Conservation (phyloP, 768 basidiomycete genomes). For the Phaffia australis region DNA sequence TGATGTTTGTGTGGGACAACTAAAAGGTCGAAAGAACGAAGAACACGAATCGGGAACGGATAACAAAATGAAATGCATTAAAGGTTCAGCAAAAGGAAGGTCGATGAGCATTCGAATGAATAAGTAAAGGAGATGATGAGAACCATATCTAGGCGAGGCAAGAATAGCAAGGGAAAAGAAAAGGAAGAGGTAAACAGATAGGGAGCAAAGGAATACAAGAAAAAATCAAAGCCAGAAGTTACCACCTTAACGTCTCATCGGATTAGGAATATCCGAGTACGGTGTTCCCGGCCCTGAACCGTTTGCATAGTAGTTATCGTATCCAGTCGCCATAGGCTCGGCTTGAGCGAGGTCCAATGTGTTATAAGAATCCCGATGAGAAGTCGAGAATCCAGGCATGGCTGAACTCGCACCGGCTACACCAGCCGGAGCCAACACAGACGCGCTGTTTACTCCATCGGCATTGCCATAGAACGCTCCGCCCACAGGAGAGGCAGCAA, state of each 20-base stretch:
- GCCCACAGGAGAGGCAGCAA: conserved; percentile 2
- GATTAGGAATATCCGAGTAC: not conserved
- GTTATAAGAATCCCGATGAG: conserved; percentile 15
- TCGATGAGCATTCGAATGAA: not conserved
- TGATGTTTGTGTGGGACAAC: no score
- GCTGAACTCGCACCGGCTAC: not conserved
- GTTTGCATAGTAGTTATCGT: no score
- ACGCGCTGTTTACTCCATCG: not conserved
- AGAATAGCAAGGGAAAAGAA: not conserved
- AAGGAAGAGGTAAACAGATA: not conserved
- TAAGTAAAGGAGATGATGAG: not conserved
- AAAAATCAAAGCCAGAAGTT: no score
- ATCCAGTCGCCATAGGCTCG: conserved; percentile 11
- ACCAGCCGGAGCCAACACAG: not conserved
- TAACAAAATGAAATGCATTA: not conserved
- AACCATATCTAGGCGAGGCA: not conserved
- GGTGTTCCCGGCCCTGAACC: conserved; percentile 1
- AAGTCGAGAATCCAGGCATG: no score
- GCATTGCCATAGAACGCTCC: not conserved
- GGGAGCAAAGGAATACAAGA: not conserved
- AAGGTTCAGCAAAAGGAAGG: not conserved
- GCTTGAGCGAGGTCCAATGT: conserved; percentile 17
- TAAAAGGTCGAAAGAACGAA: not conserved
- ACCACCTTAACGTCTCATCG: not conserved
- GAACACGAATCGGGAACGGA: not conserved